Base-by-base conservation (phyloP, 2,329 filamentous ascomycete species). In the Monosporascus sp. region DNA sequence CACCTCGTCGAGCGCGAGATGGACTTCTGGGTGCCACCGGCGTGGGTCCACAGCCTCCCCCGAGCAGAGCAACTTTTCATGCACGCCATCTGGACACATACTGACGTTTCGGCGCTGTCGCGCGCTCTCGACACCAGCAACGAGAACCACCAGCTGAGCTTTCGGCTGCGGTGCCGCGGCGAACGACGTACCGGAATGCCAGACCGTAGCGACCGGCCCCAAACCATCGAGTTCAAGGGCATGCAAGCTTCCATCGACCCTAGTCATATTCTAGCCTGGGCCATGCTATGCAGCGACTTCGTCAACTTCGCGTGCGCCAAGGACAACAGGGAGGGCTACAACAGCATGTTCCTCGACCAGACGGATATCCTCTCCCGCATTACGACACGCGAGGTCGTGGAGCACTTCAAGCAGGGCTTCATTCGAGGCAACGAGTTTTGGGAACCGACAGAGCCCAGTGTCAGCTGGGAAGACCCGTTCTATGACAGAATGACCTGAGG, bases 171-270 rank as follows among this genome's bases (percentile, higher is more conserved):
- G 37, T 49, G 50, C 50, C 26, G 26, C 27, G 56, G 60, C 31
- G 37, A 49, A 2, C 40, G n/a, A 17, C 48, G 19, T 11, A 55
- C 54, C 19, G 48, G 38, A 22, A 3, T 8, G 27, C 35, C 27
- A 37, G 27, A 40, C 43, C 11, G 24, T 26, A 31, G n/a, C 35
- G 44, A 54, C 41, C 17, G 27, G 20, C 37, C 9, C 11, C 31
- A 38, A 35, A 49, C 52, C 17, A 20, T 62, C 50, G 58, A 62
- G 54, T 62, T 63, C 58, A 58, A 57, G 8, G 24, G 52, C 38
- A 53, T 38, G 53, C 54, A 53, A 24, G 40, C 19, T 5, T 47
- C 52, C 8, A 26, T 61, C 2, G 52, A 61, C 14, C 19, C 50
- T 2, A 2, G 4, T 5, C 37, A 56, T 45, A 50, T 62, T 26